These are phyloP conservation scores for Lycium barbarum DNA, from an alignment of 257 asterid species.

Conservation along the genomic window DNA sequence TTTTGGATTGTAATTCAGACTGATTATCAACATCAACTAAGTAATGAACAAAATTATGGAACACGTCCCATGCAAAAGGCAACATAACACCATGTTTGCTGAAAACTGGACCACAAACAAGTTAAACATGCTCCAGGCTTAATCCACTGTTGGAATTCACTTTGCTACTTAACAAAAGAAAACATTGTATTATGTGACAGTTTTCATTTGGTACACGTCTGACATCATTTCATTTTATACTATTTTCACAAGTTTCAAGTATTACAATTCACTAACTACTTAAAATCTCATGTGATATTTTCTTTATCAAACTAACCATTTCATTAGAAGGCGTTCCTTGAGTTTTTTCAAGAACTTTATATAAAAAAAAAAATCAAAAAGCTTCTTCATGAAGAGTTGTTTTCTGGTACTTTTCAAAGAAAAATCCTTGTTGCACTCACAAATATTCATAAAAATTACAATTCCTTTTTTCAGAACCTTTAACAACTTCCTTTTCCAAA, in stretches of 20 bases:
- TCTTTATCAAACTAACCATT: background rate
- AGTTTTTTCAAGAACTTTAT: background rate
- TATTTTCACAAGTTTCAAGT: background rate
- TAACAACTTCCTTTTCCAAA: background rate
- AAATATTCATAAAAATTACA: background rate
- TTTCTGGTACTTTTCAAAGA: background rate
- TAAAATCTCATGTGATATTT: background rate
- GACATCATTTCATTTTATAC: background rate
- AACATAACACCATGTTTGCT: slow-evolving; percentile 8
- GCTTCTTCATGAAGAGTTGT: background rate
- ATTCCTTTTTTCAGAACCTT: background rate
- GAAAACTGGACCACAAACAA: background rate
- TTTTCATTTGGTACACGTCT: background rate
- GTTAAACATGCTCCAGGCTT: background rate
- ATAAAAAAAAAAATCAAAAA: background rate
- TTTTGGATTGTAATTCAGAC: background rate
- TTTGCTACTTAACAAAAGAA: slow-evolving; percentile 10
- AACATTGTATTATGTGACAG: background rate
- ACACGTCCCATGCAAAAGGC: background rate
- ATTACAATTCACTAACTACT: background rate
- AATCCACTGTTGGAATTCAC: slow-evolving; percentile 1
- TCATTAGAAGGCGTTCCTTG: background rate
- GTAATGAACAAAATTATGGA: background rate
- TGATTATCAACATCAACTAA: slow-evolving; percentile 24
- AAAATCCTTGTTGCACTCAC: background rate